Conservation (phyloP, 257 asterid species). For the Nicotiana sylvestris region DNA sequence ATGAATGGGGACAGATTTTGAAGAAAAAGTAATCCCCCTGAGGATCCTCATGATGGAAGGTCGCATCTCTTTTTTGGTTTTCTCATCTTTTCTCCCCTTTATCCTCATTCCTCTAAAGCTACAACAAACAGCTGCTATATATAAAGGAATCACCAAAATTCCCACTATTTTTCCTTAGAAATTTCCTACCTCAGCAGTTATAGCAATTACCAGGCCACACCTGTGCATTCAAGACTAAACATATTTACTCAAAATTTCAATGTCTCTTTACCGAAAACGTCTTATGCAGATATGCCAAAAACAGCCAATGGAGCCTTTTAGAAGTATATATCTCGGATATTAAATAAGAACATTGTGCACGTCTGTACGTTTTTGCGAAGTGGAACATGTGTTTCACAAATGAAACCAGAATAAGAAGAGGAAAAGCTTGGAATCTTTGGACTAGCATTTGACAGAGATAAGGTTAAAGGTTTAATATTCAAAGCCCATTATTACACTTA, state of each 20-base stretch:
- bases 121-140: neutral
- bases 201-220: neutral
- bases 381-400: neutral
- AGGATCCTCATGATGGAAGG: neutral
- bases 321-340: neutral
- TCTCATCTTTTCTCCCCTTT: conserved; percentile 1
- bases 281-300: neutral
- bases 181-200: neutral
- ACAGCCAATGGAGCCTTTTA: neutral
- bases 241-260: neutral
- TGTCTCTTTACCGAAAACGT: too few species aligned
- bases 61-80: neutral
- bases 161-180: neutral
- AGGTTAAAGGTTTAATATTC: neutral
- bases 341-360: neutral
- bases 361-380: neutral
- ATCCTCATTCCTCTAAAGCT: neutral
- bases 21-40: neutral
- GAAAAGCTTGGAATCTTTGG: neutral
- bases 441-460: neutral
- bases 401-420: neutral
- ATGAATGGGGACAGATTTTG: neutral
- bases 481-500: neutral
- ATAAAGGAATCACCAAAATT: neutral
- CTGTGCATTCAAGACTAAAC: neutral